Base-by-base conservation (phyloP, 495 filamentous ascomycete species). In the Letharia lupina region DNA sequence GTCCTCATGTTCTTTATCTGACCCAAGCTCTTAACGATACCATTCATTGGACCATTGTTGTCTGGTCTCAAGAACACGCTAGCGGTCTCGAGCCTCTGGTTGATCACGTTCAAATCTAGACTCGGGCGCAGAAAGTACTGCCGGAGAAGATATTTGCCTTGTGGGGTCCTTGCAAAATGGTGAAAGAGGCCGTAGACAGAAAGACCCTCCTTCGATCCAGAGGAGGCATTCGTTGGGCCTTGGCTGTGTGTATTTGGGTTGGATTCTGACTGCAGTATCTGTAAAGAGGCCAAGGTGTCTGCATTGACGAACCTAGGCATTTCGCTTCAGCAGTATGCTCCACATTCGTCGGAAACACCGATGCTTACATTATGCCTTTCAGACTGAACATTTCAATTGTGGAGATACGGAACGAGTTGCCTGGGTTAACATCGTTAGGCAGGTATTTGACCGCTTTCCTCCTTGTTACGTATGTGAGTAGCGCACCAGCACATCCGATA, bases 71-170 rank as follows among this genome's bases (percentile, higher is more conserved):
- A 75, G 65, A 98, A 83, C 2, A 87, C 77, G 9, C 79, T 76
- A 63, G 94, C 86, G 8, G 88, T 85, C 31, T 83, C 77, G 54
- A 95, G 87, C 39, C 94, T 84, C 70, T 93, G 82, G n/a, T 80
- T 77, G 65, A 98, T 93, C 7, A 88, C 69, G 20, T 76, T 74
- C 4, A 90, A 69, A 62, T 91, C 81, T 41, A 86, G 78, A 58
- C 82, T 95, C 42, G 94, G 94, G 0, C 89, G 86, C 41, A 97
- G 80, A 68, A 98, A 96, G 69, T 90, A 89, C 70, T 91, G 88
- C 31, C 90, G 86, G 6, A 98, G 81, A 59, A 83, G 84, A 35
- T 78, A 73, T 70, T 87, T 91, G 3, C 95, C 94, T 70, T 96
- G 90, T 9, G 91, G 86, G 3, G 91, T 96, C 42, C 82, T 84